Conservation (phyloP, 2,329 filamentous ascomycete genomes). For the Aspergillus brasiliensis region DNA sequence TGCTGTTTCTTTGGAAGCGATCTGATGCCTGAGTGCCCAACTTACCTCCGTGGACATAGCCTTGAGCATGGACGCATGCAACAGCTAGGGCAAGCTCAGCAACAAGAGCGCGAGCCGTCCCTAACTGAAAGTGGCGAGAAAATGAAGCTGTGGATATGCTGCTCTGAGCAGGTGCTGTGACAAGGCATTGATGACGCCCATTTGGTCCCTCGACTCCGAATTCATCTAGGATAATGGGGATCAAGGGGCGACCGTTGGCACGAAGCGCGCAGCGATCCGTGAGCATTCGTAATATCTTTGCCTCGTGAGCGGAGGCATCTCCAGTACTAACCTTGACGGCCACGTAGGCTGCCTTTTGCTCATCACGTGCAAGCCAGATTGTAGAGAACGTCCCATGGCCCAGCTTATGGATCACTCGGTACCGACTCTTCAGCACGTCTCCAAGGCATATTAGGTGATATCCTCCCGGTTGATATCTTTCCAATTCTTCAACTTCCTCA, state of each 20-base stretch:
- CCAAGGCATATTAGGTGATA: constrained; percentile 47
- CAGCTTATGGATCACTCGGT: constrained; percentile 48
- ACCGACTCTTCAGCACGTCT: constrained; percentile 43
- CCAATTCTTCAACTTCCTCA: constrained; percentile 17
- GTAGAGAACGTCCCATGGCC: constrained; percentile 49
- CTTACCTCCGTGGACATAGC: constrained; percentile 27
- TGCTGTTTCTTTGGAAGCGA: no score
- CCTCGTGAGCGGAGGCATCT: constrained; percentile 14
- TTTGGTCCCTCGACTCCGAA: not conserved
- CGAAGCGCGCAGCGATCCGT: not conserved
- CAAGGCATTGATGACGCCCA: not conserved
- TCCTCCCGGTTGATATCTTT: constrained; percentile 39
- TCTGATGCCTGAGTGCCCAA: no score
- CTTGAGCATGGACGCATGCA: constrained; percentile 24
- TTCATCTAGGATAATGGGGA: not conserved
- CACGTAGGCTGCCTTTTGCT: constrained; percentile 7
- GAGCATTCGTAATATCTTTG: not conserved
- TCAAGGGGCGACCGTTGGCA: not conserved
- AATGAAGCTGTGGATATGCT: not conserved
- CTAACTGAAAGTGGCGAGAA: not conserved
- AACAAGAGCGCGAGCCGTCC: constrained; percentile 16
- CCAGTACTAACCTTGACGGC: constrained; percentile 3
- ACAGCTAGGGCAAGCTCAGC: constrained; percentile 25
- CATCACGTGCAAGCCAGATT: constrained; percentile 45
- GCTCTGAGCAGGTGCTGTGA: not conserved